Conservation (phyloP, 768 basidiomycete species). For the Aureoboletus auriporus region DNA sequence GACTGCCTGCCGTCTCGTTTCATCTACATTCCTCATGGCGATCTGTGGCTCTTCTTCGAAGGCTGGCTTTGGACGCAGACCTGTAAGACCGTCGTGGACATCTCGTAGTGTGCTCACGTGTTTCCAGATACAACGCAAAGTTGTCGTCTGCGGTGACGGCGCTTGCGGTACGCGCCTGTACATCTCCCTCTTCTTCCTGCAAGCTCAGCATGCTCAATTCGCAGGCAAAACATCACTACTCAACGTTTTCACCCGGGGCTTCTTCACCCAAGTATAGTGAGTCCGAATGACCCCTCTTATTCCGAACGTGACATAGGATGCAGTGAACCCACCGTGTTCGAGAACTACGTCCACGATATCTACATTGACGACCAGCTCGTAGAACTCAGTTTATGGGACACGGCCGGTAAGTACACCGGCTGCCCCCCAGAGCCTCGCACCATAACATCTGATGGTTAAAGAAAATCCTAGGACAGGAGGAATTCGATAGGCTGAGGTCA, state of each 20-base stretch:
- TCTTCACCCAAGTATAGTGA: constrained; percentile 93
- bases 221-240: constrained; percentile 79
- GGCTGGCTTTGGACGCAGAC: constrained; percentile 48
- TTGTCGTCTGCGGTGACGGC: constrained; percentile 95
- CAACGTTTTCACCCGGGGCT: constrained; percentile 87
- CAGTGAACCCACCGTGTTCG: constrained; percentile 93
- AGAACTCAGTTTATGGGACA: constrained; percentile 96
- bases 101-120: constrained; percentile 15
- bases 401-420: constrained; percentile 63
- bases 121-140: constrained; percentile 50
- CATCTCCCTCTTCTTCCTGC: constrained; percentile 2
- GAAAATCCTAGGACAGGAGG: constrained; percentile 74
- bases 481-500: constrained; percentile 90
- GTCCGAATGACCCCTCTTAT: constrained; percentile 23
- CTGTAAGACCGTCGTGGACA: constrained; percentile 20
- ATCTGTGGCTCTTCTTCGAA: constrained; percentile 54
- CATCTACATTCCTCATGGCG: constrained; percentile 37
- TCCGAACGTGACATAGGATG: background rate
- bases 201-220: constrained; percentile 11
- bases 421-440: constrained; percentile 1
- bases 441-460: constrained; percentile 31
- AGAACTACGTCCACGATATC: constrained; percentile 93
- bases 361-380: constrained; percentile 82
- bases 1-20: constrained; percentile 1
- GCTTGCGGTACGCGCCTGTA: constrained; percentile 63